Evolutionary conservation across 148 eudicot genomes (phyloP).

Genomic region (Silene latifolia): DNA sequence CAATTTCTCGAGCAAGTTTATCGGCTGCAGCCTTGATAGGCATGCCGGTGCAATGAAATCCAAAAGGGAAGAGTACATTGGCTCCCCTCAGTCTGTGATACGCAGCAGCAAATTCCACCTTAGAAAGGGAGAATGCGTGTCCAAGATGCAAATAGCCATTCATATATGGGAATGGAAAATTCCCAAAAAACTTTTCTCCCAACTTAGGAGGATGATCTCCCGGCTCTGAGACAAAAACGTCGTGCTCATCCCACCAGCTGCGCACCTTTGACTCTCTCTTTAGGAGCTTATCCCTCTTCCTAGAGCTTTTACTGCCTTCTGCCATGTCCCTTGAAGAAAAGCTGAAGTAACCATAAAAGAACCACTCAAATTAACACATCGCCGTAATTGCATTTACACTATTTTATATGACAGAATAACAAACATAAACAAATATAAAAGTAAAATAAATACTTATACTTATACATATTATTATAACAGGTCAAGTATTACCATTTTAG

Average conservation of each 20-base stretch:
- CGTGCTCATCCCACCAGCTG: slow-evolving; percentile 59
- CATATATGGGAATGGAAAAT: slow-evolving; percentile 95
- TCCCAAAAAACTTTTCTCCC: slow-evolving; percentile 84
- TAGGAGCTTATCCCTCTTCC: slow-evolving; percentile 63
- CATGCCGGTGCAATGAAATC: slow-evolving; percentile 92
- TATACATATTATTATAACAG: too few species aligned
- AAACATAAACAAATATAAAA: too few species aligned
- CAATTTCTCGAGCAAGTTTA: slow-evolving; percentile 64
- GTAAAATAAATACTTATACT: too few species aligned
- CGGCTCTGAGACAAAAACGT: slow-evolving; percentile 59
- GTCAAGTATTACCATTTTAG: too few species aligned
- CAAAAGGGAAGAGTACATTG: slow-evolving; percentile 85
- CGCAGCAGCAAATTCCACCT: slow-evolving; percentile 87
- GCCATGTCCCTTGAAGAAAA: slow-evolving; percentile 37
- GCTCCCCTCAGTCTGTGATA: slow-evolving; percentile 84
- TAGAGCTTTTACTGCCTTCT: slow-evolving; percentile 51
- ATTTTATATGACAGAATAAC: too few species aligned
- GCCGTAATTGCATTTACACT: too few species aligned
- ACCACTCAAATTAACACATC: not conserved
- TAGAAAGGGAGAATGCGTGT: slow-evolving; percentile 85
- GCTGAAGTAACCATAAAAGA: slow-evolving; percentile 37
- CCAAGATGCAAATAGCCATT: slow-evolving; percentile 87
- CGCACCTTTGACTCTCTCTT: slow-evolving; percentile 60
- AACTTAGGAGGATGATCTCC: slow-evolving; percentile 46
- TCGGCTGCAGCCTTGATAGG: slow-evolving; percentile 96